phyloP scores from a whole-genome alignment of 129 eudicot species.

The Apium graveolens region DNA sequence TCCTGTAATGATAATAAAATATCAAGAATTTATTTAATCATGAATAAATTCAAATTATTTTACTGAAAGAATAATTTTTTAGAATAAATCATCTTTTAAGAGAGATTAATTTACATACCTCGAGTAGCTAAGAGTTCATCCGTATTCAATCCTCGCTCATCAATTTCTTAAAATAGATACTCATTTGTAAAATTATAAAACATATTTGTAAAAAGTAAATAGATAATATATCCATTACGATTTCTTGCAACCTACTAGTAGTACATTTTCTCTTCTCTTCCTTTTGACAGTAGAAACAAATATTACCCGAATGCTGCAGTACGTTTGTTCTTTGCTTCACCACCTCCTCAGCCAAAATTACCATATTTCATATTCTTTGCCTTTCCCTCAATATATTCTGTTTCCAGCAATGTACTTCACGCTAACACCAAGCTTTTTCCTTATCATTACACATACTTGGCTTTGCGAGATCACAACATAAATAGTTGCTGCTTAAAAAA shows the following conservation, averaged over 20 bases:
- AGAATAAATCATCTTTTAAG: too few relatives aligned
- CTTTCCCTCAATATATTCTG: not conserved
- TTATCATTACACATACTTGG: not conserved
- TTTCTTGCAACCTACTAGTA: not conserved
- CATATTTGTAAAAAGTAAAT: too few relatives aligned
- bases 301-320: not conserved
- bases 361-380: slow-evolving; percentile 3
- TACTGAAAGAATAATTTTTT: too few relatives aligned
- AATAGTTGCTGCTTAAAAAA: not conserved
- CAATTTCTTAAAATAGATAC: too few relatives aligned
- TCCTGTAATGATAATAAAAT: too few relatives aligned
- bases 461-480: not conserved
- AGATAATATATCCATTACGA: too few relatives aligned
- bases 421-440: not conserved
- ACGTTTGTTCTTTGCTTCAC: slow-evolving; percentile 5
- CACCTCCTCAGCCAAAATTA: not conserved
- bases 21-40: too few relatives aligned
- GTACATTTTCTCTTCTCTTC: not conserved
- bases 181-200: too few relatives aligned
- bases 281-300: not conserved
- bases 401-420: not conserved
- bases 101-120: too few relatives aligned
- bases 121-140: too few relatives aligned
- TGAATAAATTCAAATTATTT: too few relatives aligned
- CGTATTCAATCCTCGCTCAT: too few relatives aligned